phyloP scores from a whole-genome alignment of 1,139 yeast genomes.

The Geotrichum histeridarum region DNA sequence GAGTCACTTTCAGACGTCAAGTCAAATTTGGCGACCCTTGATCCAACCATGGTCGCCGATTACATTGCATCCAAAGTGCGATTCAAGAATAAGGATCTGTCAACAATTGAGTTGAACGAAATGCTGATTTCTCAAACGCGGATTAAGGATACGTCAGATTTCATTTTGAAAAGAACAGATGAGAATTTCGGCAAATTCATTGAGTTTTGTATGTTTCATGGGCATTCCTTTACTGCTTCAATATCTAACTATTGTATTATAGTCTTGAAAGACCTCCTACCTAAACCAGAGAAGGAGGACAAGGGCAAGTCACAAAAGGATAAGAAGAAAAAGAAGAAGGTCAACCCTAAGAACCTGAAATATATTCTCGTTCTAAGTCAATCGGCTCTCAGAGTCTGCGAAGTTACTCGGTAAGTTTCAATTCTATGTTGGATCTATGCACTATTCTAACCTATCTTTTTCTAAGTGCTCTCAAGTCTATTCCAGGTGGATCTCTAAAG shows the following conservation, averaged over 20 bases:
- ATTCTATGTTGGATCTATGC: background rate
- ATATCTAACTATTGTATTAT: background rate
- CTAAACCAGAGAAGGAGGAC: conserved; percentile 1
- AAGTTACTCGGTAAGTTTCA: conserved; percentile 46
- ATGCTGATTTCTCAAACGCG: conserved; percentile 46
- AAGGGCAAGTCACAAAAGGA: conserved; percentile 6
- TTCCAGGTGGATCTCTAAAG: conserved; percentile 49
- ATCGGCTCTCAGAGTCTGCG: conserved; percentile 73
- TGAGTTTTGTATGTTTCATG: conserved; percentile 20
- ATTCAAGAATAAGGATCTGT: conserved; percentile 50
- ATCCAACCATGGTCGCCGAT: conserved; percentile 56
- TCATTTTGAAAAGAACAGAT: conserved; percentile 44
- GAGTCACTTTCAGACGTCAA: conserved; percentile 53
- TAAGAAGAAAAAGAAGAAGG: conserved; percentile 9
- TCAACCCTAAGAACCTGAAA: conserved; percentile 36
- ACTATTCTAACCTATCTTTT: background rate
- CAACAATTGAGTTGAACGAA: conserved; percentile 60
- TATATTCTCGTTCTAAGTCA: conserved; percentile 52
- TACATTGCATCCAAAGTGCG: conserved; percentile 51
- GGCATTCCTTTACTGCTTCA: background rate
- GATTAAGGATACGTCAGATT: conserved; percentile 51
- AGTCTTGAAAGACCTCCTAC: conserved; percentile 12
- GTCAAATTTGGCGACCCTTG: conserved; percentile 46
- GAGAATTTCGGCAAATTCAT: conserved; percentile 48
- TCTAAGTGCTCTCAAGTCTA: conserved; percentile 40